Evolutionary conservation across 2,329 filamentous ascomycete genomes (phyloP), one percentile per base, ranked within the genome.

Genomic region (Epichloe bromicola): DNA sequence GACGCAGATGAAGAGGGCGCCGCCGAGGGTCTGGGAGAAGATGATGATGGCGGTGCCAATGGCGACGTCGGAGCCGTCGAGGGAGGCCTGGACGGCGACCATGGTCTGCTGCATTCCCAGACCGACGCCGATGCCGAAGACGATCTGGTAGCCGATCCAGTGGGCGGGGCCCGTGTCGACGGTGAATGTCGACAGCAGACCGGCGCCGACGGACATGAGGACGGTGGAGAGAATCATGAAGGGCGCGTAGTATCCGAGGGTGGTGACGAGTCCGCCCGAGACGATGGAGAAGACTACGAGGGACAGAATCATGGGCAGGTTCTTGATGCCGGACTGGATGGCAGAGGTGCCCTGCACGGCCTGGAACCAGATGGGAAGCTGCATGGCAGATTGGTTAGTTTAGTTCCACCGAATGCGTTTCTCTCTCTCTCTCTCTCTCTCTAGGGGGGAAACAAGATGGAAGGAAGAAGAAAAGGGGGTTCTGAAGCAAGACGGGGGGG

Each of bases 1-100:
- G 23, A 76, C 67, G 3, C 70, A 70, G 30, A 80, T 68, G 53
- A 79, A 79, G 1, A 80, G 59, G 5, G 70, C 64, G 5, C 70
- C 69, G 26, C 68, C 70, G 0, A 75, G 59, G 0, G 65, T 67
- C 56, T 73, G 70, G 15, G 60, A 51, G 54, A 78, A 76, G 40
- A 76, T 66, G 37, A 74, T 66, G n/a, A 68, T 61, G 1, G 73
- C 69, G 11, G 69, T 71, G 3, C 70, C 73, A 5, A 68, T 70
- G 2, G 72, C 67, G n/a, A 75, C 68, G 44, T 76, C 71, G 1
- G 61, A 60, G 26, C 63, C 56, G 5, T 58, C 59, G 4, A 76
- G 61, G 1, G 74, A 70, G 0, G 70, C 69, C 56, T 75, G 72
- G 0, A 68, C 70, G 3, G 70, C 71, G 34, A 75, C 67, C 23